These are phyloP conservation scores for Gymnopilus junonius DNA, from an alignment of 768 basidiomycete species.

Conservation along the genomic window DNA sequence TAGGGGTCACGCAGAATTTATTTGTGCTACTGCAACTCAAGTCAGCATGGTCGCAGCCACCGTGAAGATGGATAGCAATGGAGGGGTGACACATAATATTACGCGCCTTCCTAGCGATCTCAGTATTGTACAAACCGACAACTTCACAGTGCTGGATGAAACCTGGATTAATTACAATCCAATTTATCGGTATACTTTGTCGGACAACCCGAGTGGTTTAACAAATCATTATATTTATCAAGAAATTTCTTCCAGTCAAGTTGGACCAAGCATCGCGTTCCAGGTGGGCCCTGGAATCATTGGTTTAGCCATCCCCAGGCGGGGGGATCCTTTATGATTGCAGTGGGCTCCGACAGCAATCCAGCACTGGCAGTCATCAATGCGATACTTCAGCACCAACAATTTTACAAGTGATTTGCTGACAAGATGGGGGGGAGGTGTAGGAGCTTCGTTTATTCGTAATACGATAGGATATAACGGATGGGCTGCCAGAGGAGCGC, in stretches of 20 bases:
- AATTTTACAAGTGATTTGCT: neutral
- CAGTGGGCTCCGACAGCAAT: neutral
- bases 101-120: slow-evolving; percentile 13
- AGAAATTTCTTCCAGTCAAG: neutral
- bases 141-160: neutral
- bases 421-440: slow-evolving; percentile 15
- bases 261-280: neutral
- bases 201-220: slow-evolving; percentile 2
- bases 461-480: slow-evolving; percentile 20
- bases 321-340: neutral
- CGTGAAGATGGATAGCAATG: slow-evolving; percentile 7
- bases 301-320: neutral
- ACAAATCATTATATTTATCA: slow-evolving; percentile 8
- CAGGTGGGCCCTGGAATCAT: neutral
- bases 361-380: neutral
- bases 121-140: neutral
- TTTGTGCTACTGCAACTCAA: slow-evolving; percentile 12
- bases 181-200: slow-evolving; percentile 6
- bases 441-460: slow-evolving; percentile 21
- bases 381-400: slow-evolving; percentile 5
- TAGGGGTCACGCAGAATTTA: slow-evolving; percentile 8
- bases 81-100: neutral
- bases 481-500: slow-evolving; percentile 16
- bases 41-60: slow-evolving; percentile 9
- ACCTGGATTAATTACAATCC: too few relatives aligned